These are phyloP conservation scores for Solanum chmielewskii DNA, from an alignment of 257 asterid genomes.

Conservation along the genomic window DNA sequence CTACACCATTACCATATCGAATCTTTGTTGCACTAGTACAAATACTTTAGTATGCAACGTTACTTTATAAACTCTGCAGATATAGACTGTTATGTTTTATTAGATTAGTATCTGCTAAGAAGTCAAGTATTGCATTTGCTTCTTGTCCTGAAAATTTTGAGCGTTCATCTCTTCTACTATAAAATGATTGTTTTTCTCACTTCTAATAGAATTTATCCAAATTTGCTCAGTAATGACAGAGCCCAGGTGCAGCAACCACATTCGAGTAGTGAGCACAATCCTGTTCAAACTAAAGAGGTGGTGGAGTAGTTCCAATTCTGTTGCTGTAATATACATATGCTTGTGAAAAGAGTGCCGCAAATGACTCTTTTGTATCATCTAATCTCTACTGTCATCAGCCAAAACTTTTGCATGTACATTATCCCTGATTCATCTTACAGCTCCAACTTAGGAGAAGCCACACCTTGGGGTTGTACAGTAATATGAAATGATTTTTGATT, in stretches of 20 bases:
- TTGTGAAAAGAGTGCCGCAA: background rate
- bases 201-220: background rate
- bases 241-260: background rate
- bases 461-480: background rate
- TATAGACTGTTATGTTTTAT: background rate
- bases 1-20: background rate
- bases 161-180: background rate
- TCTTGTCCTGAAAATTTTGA: background rate
- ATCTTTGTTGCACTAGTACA: background rate
- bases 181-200: background rate
- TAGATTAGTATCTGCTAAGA: background rate
- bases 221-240: background rate
- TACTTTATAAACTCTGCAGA: background rate
- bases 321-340: background rate
- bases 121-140: background rate
- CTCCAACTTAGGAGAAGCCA: background rate
- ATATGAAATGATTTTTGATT: background rate
- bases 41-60: background rate
- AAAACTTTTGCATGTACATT: background rate
- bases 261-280: background rate
- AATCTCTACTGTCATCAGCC: background rate
- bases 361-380: background rate
- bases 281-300: background rate
- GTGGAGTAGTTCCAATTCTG: background rate
- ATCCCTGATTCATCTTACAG: background rate